These are phyloP conservation scores for Rhodocollybia butyracea DNA, from an alignment of 768 basidiomycete genomes.

Conservation along the genomic window DNA sequence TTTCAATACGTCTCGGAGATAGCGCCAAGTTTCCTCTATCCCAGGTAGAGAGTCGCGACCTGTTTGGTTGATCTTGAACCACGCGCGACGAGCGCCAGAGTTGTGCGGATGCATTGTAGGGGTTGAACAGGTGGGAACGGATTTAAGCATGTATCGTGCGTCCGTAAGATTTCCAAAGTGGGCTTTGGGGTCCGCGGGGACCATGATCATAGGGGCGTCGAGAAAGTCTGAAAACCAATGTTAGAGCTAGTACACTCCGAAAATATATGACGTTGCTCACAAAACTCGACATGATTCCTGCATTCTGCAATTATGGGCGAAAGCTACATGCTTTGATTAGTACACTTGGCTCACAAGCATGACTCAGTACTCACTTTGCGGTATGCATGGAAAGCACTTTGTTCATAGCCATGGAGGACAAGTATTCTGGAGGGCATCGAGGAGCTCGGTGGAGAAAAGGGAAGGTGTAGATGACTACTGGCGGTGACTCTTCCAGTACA, in stretches of 20 bases:
- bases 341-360: background rate
- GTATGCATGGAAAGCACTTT: background rate
- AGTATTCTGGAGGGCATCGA: background rate
- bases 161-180: background rate
- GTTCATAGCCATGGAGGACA: slow-evolving; percentile 3
- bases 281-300: background rate
- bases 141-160: background rate
- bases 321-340: background rate
- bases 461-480: background rate
- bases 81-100: background rate
- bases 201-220: slow-evolving; percentile 2
- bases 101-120: background rate
- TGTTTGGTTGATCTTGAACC: slow-evolving; percentile 5
- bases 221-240: background rate
- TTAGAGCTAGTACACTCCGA: background rate
- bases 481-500: background rate
- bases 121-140: slow-evolving; percentile 3
- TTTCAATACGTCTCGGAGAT: slow-evolving; percentile 1
- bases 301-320: slow-evolving; percentile 1
- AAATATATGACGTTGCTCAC: background rate
- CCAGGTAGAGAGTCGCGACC: slow-evolving; percentile 7
- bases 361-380: background rate
- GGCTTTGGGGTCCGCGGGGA: background rate
- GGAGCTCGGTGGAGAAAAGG: background rate
- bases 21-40: background rate